phyloP scores from a whole-genome alignment of 2,329 filamentous ascomycete genomes.

The Fusarium oxysporum region DNA sequence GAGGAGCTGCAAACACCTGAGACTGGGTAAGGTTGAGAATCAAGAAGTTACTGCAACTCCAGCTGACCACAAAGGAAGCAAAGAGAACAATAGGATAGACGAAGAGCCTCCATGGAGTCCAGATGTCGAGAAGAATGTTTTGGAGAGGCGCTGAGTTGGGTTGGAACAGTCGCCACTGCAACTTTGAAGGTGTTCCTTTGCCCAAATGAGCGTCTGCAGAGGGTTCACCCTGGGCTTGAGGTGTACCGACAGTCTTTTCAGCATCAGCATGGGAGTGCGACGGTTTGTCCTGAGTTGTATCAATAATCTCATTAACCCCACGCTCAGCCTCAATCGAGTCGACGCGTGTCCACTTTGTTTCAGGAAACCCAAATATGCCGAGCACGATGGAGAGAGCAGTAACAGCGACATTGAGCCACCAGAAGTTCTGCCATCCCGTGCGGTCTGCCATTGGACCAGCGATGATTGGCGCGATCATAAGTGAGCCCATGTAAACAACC shows the following conservation, averaged over 20 bases:
- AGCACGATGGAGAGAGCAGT: background rate
- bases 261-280: background rate
- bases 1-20: slow-evolving; percentile 4
- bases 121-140: background rate
- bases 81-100: slow-evolving; percentile 2
- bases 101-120: slow-evolving; percentile 4
- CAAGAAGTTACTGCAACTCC: slow-evolving; percentile 16
- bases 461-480: slow-evolving; percentile 15
- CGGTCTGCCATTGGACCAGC: background rate
- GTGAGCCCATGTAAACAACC: slow-evolving; percentile 23
- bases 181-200: background rate
- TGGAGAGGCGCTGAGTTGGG: background rate
- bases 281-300: background rate
- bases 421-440: slow-evolving; percentile 9
- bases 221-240: background rate
- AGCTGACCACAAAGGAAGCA: slow-evolving; percentile 8
- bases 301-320: background rate
- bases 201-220: background rate
- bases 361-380: background rate
- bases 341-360: background rate
- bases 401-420: slow-evolving; percentile 3
- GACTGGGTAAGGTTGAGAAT: slow-evolving; percentile 10
- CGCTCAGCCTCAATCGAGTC: background rate
- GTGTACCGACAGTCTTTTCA: background rate
- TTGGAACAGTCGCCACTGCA: background rate